Percentiles rank a stretch among this genome's conserved stretches.
Evolutionary conservation across 179 eudicot species (phyloP).

Genomic region (Camellia oleifera): DNA sequence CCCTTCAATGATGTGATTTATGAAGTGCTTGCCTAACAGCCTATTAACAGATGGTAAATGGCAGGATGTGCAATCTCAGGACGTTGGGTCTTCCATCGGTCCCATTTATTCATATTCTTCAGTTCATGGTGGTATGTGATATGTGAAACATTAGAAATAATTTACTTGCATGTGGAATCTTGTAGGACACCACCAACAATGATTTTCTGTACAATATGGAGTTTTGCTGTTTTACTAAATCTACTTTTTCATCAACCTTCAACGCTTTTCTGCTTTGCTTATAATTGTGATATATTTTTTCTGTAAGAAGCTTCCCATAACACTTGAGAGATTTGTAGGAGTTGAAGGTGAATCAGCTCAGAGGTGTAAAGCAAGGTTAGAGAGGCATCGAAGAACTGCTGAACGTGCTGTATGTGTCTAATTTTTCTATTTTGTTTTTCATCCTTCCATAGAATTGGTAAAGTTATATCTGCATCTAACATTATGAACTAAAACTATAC

Average conservation of each 20-base stretch:
- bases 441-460: not conserved
- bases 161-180: not conserved
- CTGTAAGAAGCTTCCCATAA: conserved; percentile 6
- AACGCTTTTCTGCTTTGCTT: not conserved
- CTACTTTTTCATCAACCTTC: conserved; percentile 7
- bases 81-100: conserved; percentile 27
- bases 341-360: conserved; percentile 68
- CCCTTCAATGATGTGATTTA: conserved; percentile 4
- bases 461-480: not conserved
- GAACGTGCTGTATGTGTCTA: conserved; percentile 75
- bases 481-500: conserved; percentile 11
- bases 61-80: conserved; percentile 28
- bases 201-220: not conserved
- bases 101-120: conserved; percentile 31
- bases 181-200: not conserved
- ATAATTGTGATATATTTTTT: not conserved
- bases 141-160: not conserved
- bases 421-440: conserved; percentile 2
- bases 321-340: conserved; percentile 34
- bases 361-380: conserved; percentile 85
- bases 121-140: conserved; percentile 38
- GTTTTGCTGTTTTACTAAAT: not conserved
- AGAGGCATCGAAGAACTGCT: conserved; percentile 82
- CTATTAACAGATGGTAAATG: conserved; percentile 15
- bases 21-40: conserved; percentile 2